Percentiles rank a stretch among this genome's conserved stretches.
Evolutionary conservation across 345 rosid genomes (phyloP).

Genomic region (Carallia pectinifolia): DNA sequence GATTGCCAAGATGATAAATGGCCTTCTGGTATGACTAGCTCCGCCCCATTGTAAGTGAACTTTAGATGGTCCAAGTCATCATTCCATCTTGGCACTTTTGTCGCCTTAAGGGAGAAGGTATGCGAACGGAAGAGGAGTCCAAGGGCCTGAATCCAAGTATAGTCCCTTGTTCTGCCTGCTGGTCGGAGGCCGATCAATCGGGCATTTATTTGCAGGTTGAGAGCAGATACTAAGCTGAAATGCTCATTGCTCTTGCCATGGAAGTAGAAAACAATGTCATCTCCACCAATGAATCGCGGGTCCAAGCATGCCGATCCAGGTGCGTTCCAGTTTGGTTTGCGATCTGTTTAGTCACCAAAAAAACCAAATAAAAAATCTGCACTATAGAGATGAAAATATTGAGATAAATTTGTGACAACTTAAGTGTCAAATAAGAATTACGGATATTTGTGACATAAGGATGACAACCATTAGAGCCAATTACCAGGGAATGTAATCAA

Average conservation of each 20-base stretch:
- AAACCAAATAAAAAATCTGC: too few species aligned
- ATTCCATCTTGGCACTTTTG: conserved; percentile 49
- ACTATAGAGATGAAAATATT: too few species aligned
- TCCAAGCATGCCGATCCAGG: conserved; percentile 66
- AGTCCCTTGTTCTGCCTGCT: conserved; percentile 49
- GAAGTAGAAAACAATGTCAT: conserved; percentile 58
- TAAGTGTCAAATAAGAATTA: too few species aligned
- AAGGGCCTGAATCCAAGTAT: conserved; percentile 66
- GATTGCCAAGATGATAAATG: conserved; percentile 51
- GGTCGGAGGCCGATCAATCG: conserved; percentile 61
- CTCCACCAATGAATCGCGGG: conserved; percentile 66
- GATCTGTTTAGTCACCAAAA: conserved; percentile 15
- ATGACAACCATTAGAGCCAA: too few species aligned
- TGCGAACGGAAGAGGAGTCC: conserved; percentile 52
- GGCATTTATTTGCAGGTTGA: conserved; percentile 54
- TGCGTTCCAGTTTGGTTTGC: conserved; percentile 31
- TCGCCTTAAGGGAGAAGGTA: conserved; percentile 62
- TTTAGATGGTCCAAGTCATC: conserved; percentile 50
- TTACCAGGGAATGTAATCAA: too few species aligned
- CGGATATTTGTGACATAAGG: too few species aligned
- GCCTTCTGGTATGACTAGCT: conserved; percentile 44
- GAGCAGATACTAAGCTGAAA: conserved; percentile 53
- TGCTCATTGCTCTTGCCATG: conserved; percentile 59
- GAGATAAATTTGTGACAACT: too few species aligned
- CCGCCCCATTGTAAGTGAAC: conserved; percentile 52